Evolutionary conservation across 78 protist species (phyloP), one percentile per base, ranked within the genome.

Genomic region (Chrysochromulina tobinii): DNA sequence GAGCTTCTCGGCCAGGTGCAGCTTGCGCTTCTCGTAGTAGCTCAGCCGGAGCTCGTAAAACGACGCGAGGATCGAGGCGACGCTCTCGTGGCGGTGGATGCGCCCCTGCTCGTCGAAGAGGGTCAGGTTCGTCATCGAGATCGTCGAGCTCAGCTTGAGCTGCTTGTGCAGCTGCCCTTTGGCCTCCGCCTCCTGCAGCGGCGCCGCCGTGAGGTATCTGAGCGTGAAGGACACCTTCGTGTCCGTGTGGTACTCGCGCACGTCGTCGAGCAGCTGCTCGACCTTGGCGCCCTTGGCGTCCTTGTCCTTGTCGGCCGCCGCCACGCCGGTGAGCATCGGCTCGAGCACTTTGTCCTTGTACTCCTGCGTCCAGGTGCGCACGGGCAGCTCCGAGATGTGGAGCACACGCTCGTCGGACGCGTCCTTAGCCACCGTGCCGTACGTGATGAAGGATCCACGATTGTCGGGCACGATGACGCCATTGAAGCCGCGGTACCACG

Each of bases 401-500:
- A 89, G 54, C 68, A 59, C 64, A 21, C 14, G 58, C 53, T 7
- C 68, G 57, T 48, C 77, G 14, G 38, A 38, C 38, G 38, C 38
- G 38, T 11, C 12, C 88, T 73, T 50, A 48, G 75, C 23, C 58
- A 84, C 51, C 64, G 25, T 1, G 55, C 58, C 58, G 77, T 27
- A 54, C 15, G 81, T 48, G 4, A 3, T 8, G 55, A 51, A 68
- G 6, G 72, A 51, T 48, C 6, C 87, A 3, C 7, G 2, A 53
- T 23, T 67, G 23, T 1, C 0, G 38, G 23, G 61, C 11, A 5
- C 59, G 81, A 98, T 66, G 1, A 6, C 4, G 18, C 99, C 99
- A 25, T 1, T 12, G 90, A 96, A 98, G 25, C 97, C 99, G n/a
- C 95, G 57, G 91, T 95, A 98, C 99, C 99, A 99, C 57, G 99